Evolutionary conservation across 441 rosid species (phyloP).

Genomic region (Gossypium lobatum): DNA sequence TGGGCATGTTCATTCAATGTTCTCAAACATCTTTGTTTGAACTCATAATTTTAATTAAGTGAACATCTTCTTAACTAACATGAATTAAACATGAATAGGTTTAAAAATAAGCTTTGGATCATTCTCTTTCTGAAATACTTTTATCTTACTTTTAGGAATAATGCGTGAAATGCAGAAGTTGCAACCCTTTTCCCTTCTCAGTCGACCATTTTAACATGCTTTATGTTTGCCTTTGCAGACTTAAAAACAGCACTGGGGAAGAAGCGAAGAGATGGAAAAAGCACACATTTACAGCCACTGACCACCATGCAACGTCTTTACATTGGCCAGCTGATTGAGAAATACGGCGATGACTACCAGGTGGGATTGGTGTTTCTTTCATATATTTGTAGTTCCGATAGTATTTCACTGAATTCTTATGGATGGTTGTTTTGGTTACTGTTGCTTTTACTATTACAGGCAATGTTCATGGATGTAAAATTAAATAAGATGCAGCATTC

Average conservation of each 20-base stretch:
- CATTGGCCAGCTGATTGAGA: constrained; percentile 50
- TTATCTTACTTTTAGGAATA: neutral
- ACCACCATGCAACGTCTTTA: constrained; percentile 69
- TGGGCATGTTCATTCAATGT: too few species aligned
- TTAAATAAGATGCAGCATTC: constrained; percentile 95
- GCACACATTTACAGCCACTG: constrained; percentile 67
- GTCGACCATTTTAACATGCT: neutral
- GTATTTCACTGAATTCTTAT: neutral
- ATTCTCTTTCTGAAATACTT: neutral
- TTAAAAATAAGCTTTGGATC: neutral
- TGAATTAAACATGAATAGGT: too few species aligned
- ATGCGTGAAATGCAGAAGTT: neutral
- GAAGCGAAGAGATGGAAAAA: constrained; percentile 76
- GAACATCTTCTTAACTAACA: too few species aligned
- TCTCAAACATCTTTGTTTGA: too few species aligned
- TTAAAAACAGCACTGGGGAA: constrained; percentile 82
- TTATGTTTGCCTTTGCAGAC: constrained; percentile 39
- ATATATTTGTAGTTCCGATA: neutral
- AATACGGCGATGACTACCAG: constrained; percentile 75
- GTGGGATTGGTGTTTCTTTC: constrained; percentile 22
- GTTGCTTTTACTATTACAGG: constrained; percentile 37
- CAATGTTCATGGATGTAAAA: constrained; percentile 84
- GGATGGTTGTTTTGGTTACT: neutral
- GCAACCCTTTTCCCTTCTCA: neutral
- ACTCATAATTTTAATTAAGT: too few species aligned